Evolutionary conservation across 306 rosid species (phyloP), one percentile per base, ranked within the genome.

Genomic region (Quillaja saponaria): DNA sequence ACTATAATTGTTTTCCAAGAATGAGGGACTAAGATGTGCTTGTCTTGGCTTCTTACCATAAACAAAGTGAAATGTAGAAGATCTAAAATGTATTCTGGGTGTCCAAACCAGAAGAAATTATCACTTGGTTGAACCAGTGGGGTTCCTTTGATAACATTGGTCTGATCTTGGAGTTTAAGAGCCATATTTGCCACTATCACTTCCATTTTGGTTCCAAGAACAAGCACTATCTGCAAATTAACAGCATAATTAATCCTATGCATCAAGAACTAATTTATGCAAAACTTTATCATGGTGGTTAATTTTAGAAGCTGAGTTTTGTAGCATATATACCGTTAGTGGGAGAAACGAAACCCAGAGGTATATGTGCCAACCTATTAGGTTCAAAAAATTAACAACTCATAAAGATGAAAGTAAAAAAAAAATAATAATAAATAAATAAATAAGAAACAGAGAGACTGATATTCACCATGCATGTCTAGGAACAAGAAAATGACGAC

Each of bases 261-360:
- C n/a, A n/a, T n/a, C n/a, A n/a, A n/a, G n/a, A n/a, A n/a, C n/a
- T n/a, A n/a, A n/a, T n/a, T n/a, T n/a, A n/a, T n/a, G n/a, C n/a
- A n/a, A n/a, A n/a, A n/a, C n/a, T n/a, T n/a, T n/a, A n/a, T n/a
- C n/a, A n/a, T n/a, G n/a, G n/a, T n/a, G n/a, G n/a, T n/a, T n/a
- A n/a, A n/a, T n/a, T n/a, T n/a, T 5, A 37, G 40, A 37, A 37
- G 7, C 6, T 37, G 40, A 10, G 10, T 37, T 37, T 10, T 5
- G 10, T 5, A 5, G 10, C 10, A 37, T 37, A 37, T 10, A 10
- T 10, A 84, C 90, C 20, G 67, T 14, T 49, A 75, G 64, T 3
- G 90, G 90, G 67, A 81, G 46, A 59, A 84, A 81, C 65, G 90
- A 81, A 15, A 81, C 64, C 86, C 86, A 84, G 9, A 84, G 67